Evolutionary conservation across 148 eudicot genomes (phyloP).

Genomic region (Amaranthus cruentus): DNA sequence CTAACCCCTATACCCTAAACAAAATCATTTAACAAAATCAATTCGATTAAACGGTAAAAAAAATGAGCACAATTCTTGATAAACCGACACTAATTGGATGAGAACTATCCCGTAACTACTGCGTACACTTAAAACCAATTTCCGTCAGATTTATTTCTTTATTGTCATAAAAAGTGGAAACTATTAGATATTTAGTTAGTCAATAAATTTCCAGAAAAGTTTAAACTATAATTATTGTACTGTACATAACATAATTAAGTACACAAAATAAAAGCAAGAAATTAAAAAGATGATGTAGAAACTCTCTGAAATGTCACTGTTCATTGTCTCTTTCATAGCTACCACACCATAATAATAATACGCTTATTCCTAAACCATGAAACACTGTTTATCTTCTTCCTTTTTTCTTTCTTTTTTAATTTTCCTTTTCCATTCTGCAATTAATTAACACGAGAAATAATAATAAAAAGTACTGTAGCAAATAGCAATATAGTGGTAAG

Average conservation of each 20-base stretch:
- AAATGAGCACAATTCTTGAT: no score
- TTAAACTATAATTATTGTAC: background rate
- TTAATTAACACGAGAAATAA: no score
- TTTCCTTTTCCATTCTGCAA: no score
- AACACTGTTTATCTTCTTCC: background rate
- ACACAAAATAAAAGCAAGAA: background rate
- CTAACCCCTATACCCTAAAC: no score
- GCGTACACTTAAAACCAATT: no score
- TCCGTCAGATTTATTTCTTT: no score
- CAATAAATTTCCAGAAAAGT: background rate
- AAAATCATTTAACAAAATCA: no score
- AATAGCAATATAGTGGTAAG: background rate
- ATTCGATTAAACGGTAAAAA: no score
- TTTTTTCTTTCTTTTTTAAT: background rate
- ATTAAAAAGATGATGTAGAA: background rate
- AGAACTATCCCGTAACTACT: no score
- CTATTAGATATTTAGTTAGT: background rate
- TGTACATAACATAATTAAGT: background rate
- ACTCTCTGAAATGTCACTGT: slow-evolving; percentile 2
- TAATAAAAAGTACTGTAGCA: background rate
- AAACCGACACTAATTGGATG: no score
- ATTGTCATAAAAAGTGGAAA: background rate
- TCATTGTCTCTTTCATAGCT: background rate
- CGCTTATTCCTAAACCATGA: background rate
- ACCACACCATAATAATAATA: background rate